Evolutionary conservation across 371 early-diverging fungal genomes (phyloP).

Genomic region (Mortierella sp.): DNA sequence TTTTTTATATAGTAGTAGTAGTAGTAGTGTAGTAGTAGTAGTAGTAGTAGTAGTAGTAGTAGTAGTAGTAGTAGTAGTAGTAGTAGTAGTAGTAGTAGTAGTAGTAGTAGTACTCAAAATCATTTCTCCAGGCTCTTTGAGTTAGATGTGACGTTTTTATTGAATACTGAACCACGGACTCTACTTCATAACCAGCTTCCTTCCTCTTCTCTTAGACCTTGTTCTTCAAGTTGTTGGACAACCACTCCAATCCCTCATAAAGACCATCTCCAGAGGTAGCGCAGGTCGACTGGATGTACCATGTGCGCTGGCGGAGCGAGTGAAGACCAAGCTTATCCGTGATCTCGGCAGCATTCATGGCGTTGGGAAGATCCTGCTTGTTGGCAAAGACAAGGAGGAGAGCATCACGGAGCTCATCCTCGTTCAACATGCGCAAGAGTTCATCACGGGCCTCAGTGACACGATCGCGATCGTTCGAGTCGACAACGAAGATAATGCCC

Average conservation of each 20-base stretch:
- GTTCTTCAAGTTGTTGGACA: slow-evolving; percentile 65
- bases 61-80: no score
- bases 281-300: slow-evolving; percentile 95
- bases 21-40: background rate
- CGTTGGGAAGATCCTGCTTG: slow-evolving; percentile 93
- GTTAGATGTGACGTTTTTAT: background rate
- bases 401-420: slow-evolving; percentile 88
- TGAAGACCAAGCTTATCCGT: slow-evolving; percentile 89
- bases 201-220: slow-evolving; percentile 40
- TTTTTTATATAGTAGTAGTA: background rate
- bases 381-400: slow-evolving; percentile 89
- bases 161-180: background rate
- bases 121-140: no score
- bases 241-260: slow-evolving; percentile 92
- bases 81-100: no score
- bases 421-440: slow-evolving; percentile 87
- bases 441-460: slow-evolving; percentile 90
- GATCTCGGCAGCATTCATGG: slow-evolving; percentile 86
- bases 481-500: slow-evolving; percentile 96
- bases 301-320: slow-evolving; percentile 84
- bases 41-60: no score
- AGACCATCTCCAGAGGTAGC: slow-evolving; percentile 96
- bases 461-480: slow-evolving; percentile 94
- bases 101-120: background rate
- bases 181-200: no score